Evolutionary conservation across 805 yeast genomes (phyloP).

Genomic region (Yarrowia osloensis): DNA sequence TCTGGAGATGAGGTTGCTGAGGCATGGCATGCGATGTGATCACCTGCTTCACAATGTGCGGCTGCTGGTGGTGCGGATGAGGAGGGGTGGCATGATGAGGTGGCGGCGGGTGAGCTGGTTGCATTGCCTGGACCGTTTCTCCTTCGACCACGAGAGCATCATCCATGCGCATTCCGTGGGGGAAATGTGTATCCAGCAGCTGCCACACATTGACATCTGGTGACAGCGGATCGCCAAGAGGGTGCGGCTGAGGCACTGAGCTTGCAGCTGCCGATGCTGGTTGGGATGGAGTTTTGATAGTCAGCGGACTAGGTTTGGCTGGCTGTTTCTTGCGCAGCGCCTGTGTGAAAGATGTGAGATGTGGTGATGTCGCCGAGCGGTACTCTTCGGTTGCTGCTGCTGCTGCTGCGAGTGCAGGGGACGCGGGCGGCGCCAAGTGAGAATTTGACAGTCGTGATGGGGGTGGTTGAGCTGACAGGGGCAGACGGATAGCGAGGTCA

Average conservation of each 20-base stretch:
- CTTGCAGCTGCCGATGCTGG: not conserved
- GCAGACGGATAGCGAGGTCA: conserved; percentile 47
- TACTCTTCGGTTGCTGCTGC: conserved; percentile 8
- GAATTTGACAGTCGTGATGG: conserved; percentile 1
- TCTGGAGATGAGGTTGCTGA: not conserved
- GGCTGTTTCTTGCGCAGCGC: conserved; percentile 17
- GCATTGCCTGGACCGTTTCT: conserved; percentile 36
- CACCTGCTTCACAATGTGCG: conserved; percentile 13
- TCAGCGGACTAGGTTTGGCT: conserved; percentile 19
- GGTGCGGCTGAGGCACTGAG: conserved; percentile 15
- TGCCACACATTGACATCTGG: conserved; percentile 66
- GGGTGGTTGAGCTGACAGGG: conserved; percentile 4
- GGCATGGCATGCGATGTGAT: not conserved
- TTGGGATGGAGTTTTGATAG: conserved; percentile 23
- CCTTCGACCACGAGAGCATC: conserved; percentile 66
- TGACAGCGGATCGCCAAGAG: conserved; percentile 43
- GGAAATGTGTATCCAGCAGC: conserved; percentile 59
- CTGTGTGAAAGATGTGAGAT: conserved; percentile 16
- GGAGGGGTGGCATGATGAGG: not conserved
- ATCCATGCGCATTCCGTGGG: conserved; percentile 65
- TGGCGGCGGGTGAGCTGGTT: not conserved
- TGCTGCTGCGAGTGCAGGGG: conserved; percentile 21
- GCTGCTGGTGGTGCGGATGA: not conserved
- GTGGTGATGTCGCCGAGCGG: conserved; percentile 1
- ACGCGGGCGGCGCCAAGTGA: not conserved